These are phyloP conservation scores for Penicillium paxilli DNA, from an alignment of 495 filamentous ascomycete genomes.

Conservation along the genomic window DNA sequence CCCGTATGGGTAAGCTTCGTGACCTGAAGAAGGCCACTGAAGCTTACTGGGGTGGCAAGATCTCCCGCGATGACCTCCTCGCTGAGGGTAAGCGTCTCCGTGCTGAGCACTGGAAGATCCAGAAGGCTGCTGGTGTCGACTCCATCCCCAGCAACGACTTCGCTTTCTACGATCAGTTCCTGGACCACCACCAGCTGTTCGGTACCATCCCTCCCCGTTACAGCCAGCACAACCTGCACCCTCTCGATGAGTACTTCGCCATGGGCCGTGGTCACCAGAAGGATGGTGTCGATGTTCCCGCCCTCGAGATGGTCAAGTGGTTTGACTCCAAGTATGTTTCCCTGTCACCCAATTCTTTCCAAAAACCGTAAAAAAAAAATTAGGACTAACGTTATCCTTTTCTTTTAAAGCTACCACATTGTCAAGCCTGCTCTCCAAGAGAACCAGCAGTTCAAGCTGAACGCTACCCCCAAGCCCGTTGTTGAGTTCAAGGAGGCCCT, in stretches of 20 bases:
- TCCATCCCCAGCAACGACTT: slow-evolving; percentile 99
- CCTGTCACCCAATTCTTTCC: too few species aligned
- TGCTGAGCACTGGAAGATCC: slow-evolving; percentile 97
- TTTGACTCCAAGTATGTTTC: slow-evolving; percentile 99
- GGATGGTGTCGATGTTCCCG: slow-evolving; percentile 80
- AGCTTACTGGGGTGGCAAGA: slow-evolving; percentile 93
- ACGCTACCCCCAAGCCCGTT: slow-evolving; percentile 86
- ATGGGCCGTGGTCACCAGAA: slow-evolving; percentile 98
- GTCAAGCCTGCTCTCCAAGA: slow-evolving; percentile 98
- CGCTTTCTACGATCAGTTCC: slow-evolving; percentile 96
- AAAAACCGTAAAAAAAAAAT: too few species aligned
- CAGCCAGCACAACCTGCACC: slow-evolving; percentile 76
- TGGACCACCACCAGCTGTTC: slow-evolving; percentile 98
- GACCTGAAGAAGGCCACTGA: slow-evolving; percentile 99
- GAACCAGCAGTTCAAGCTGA: slow-evolving; percentile 91
- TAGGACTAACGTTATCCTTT: too few species aligned
- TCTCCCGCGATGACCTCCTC: slow-evolving; percentile 83
- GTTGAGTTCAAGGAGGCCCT: slow-evolving; percentile 94
- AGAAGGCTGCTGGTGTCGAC: slow-evolving; percentile 95
- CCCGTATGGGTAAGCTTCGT: slow-evolving; percentile 95
- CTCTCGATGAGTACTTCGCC: slow-evolving; percentile 96
- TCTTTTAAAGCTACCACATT: slow-evolving; percentile 99
- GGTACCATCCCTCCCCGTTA: slow-evolving; percentile 90
- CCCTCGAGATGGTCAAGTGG: slow-evolving; percentile 99
- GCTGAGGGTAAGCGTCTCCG: slow-evolving; percentile 94